A percentile compares a stretch with the other conserved stretches of the same genome.
These are phyloP conservation scores for Boletus reticuloceps DNA, from an alignment of 768 basidiomycete genomes.

Conservation along the genomic window DNA sequence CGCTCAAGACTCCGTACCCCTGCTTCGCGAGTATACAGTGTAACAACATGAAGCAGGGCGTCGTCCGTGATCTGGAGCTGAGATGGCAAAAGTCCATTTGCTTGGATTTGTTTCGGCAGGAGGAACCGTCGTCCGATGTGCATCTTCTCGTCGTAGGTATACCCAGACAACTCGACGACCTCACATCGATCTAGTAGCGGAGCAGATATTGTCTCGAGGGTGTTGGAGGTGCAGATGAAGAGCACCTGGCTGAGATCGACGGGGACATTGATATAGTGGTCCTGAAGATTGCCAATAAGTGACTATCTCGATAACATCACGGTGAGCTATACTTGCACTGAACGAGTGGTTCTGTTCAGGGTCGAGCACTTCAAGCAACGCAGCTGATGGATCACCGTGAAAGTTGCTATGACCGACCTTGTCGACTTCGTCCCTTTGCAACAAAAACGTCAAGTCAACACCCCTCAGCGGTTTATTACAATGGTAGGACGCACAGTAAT, in stretches of 20 bases:
- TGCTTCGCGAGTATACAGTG: constrained; percentile 84
- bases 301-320: not conserved
- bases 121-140: constrained; percentile 86
- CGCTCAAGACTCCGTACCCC: constrained; percentile 91
- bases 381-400: constrained; percentile 91
- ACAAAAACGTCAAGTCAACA: not conserved
- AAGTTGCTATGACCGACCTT: constrained; percentile 85
- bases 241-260: constrained; percentile 85
- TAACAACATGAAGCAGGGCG: constrained; percentile 68
- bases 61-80: constrained; percentile 68
- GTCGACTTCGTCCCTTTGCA: constrained; percentile 76
- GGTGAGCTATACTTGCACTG: constrained; percentile 45
- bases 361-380: constrained; percentile 87
- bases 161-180: constrained; percentile 78
- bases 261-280: constrained; percentile 90
- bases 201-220: constrained; percentile 83
- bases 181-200: constrained; percentile 91
- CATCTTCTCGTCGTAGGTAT: constrained; percentile 89
- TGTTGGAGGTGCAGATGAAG: constrained; percentile 92
- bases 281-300: constrained; percentile 40
- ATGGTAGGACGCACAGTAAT: constrained; percentile 46
- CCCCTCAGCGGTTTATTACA: not conserved
- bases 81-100: constrained; percentile 66
- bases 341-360: constrained; percentile 90
- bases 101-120: constrained; percentile 80